Base-by-base conservation (phyloP, 495 filamentous ascomycete genomes). In the Penicillium ucsense region DNA sequence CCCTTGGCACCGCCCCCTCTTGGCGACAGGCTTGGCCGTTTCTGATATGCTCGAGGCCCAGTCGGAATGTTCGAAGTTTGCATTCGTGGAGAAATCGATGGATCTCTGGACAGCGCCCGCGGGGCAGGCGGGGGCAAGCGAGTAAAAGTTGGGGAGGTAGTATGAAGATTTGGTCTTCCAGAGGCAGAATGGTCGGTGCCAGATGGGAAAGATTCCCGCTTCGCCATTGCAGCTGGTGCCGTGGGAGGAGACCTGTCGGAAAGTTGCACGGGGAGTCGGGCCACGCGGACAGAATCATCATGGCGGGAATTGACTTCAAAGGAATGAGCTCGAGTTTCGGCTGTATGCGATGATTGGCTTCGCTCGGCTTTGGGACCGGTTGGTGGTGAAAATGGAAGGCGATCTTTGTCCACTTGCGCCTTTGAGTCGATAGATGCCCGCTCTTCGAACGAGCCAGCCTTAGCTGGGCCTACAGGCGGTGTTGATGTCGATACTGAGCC, bases 11-110 rank as follows among this genome's bases (percentile, higher is more conserved):
- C 41, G 35, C 54, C 64, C 34, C 68, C 66, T 7, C 68, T 61
- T 3, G 60, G 59, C 20, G 60, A 57, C 33, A 53, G 49, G 46
- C 47, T 55, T 29, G 56, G 64, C 30, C 66, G 57, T 41, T 65
- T 63, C 12, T 76, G 74, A 27, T 70, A 68, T 7, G 77, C 76
- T 30, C 80, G 75, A 30, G 80, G 79, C 3, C 78, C 80, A 0
- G 75, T 74, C 8, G 80, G 80, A 29, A 82, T 78, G 31, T 65
- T 69, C 8, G 77, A 74, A 42, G 72, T 68, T 41, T 70, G 69
- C 59, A 80, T 76, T 4, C 68, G 63, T 8, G 77, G 69, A 3
- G 70, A 70, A 4, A 74, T 68, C 35, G 76, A 66, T 1, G 61
- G 57, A 34, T 60, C 62, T 8, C 63, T 65, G 28, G 71, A 72